Percentiles rank a stretch among this genome's conserved stretches.
These are phyloP conservation scores for Buddleja alternifolia DNA, from an alignment of 257 asterid species.

Conservation along the genomic window DNA sequence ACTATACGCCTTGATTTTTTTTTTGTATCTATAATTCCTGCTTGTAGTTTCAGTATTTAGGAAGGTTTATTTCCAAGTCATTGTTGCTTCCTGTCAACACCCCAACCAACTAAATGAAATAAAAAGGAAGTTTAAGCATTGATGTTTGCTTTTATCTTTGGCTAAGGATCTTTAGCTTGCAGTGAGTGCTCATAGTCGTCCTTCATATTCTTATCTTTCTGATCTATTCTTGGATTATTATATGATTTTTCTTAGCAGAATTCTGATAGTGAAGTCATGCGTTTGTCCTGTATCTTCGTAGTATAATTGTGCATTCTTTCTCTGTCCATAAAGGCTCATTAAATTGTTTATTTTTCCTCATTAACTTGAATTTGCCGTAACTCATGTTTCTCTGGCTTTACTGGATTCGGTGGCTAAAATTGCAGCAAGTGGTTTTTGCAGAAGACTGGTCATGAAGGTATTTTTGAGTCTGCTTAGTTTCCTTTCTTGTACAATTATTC, in stretches of 20 bases:
- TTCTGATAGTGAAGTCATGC: constrained; percentile 6
- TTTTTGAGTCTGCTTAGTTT: neutral
- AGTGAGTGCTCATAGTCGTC: neutral
- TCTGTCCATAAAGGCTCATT: neutral
- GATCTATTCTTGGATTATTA: neutral
- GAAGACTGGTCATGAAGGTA: constrained; percentile 95
- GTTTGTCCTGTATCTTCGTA: constrained; percentile 2
- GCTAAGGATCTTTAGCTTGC: constrained; percentile 20
- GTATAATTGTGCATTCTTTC: neutral
- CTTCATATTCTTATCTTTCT: neutral
- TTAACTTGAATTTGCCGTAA: constrained; percentile 14
- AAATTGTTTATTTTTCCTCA: neutral
- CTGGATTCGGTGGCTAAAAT: constrained; percentile 37
- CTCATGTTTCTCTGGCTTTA: constrained; percentile 18
- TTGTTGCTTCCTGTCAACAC: neutral
- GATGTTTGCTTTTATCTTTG: constrained; percentile 1
- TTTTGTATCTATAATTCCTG: neutral
- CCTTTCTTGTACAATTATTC: constrained; percentile 16
- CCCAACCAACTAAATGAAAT: neutral
- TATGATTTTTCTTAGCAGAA: constrained; percentile 8
- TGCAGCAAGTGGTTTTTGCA: constrained; percentile 95
- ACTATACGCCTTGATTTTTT: neutral
- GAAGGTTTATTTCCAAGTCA: neutral
- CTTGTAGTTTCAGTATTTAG: neutral
- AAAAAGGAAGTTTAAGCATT: neutral